phyloP scores from a whole-genome alignment of 441 rosid genomes.

The Pelargonium exstipulatum region DNA sequence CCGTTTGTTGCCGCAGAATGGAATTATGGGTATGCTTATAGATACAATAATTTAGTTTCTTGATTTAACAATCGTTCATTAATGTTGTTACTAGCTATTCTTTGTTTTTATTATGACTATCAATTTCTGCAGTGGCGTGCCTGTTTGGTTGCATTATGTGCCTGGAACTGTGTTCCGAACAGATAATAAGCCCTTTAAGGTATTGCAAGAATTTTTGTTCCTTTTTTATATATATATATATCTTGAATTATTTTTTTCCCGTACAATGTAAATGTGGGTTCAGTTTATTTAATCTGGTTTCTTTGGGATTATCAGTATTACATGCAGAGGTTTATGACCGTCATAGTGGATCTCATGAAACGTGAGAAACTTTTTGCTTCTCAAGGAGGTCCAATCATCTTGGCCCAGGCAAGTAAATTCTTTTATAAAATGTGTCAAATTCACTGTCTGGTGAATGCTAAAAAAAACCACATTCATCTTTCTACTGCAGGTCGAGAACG shows the following conservation, averaged over 20 bases:
- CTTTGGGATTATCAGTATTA: constrained; percentile 38
- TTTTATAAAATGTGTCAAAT: neutral
- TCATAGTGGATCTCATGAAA: constrained; percentile 75
- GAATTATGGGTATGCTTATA: constrained; percentile 61
- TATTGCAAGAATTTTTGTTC: constrained; percentile 12
- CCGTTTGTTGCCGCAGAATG: constrained; percentile 97
- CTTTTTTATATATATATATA: no score
- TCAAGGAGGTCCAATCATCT: constrained; percentile 95
- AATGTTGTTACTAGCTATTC: neutral
- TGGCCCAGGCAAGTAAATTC: constrained; percentile 64
- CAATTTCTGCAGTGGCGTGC: constrained; percentile 53
- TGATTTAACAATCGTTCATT: constrained; percentile 1
- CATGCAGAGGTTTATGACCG: constrained; percentile 75
- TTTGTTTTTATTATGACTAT: neutral
- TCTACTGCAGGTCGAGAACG: constrained; percentile 73
- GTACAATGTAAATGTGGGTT: constrained; percentile 1
- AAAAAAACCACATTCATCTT: constrained; percentile 12
- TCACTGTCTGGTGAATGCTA: no score
- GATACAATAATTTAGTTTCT: neutral
- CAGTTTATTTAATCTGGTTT: neutral
- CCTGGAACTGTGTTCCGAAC: constrained; percentile 82
- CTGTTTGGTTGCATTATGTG: constrained; percentile 89
- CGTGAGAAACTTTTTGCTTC: constrained; percentile 87
- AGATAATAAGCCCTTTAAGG: constrained; percentile 84
- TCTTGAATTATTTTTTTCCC: neutral